Percentiles rank a stretch among this genome's conserved stretches.
Evolutionary conservation across 2,329 filamentous ascomycete species (phyloP).

Genomic region (Capronia epimyces): DNA sequence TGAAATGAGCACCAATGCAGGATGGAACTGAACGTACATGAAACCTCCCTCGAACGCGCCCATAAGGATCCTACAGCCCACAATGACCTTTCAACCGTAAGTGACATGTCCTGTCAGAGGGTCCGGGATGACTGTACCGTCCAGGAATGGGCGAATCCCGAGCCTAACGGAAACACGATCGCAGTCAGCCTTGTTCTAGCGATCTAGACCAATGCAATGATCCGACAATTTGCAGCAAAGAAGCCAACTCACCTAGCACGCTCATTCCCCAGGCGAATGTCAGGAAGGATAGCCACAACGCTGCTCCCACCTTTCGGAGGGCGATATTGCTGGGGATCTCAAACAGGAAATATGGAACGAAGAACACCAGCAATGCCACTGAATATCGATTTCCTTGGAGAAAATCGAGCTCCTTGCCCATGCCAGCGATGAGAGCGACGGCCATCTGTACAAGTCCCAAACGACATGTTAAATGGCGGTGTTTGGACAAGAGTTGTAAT

Average conservation of each 20-base stretch:
- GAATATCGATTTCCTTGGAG: conserved; percentile 59
- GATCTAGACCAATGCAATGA: neutral
- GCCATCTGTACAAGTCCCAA: conserved; percentile 16
- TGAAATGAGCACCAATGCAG: conserved; percentile 42
- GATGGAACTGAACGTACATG: conserved; percentile 31
- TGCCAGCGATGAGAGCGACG: conserved; percentile 30
- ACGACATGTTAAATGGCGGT: no score
- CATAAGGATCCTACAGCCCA: neutral
- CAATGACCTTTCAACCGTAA: neutral
- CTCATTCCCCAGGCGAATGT: neutral
- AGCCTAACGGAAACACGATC: neutral
- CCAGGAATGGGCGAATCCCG: neutral
- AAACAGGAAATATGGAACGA: conserved; percentile 61
- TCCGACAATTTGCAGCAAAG: no score
- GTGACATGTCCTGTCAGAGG: neutral
- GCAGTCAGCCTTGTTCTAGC: neutral
- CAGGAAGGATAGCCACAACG: neutral
- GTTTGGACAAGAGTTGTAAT: neutral
- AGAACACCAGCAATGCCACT: conserved; percentile 68
- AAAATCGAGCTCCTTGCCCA: conserved; percentile 22
- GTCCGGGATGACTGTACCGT: neutral
- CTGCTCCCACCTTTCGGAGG: neutral
- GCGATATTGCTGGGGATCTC: conserved; percentile 50
- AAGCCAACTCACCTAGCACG: neutral
- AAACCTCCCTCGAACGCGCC: neutral